Conservation (phyloP, 805 yeast species). For the Wickerhamiella lipophila region DNA sequence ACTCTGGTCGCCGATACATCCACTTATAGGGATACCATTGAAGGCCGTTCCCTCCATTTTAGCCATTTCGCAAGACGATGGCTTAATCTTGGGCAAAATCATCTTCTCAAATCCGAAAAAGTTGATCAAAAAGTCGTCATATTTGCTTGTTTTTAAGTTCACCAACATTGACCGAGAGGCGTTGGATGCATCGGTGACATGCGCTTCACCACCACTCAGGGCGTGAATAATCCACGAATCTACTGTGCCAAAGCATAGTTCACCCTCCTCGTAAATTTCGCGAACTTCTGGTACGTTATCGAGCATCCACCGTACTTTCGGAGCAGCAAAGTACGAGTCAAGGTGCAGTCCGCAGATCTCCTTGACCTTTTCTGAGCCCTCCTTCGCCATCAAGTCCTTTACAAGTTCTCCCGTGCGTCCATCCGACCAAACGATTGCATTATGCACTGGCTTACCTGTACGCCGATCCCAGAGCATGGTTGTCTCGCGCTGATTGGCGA, state of each 20-base stretch:
- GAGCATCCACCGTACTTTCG: constrained; percentile 78
- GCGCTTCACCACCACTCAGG: constrained; percentile 50
- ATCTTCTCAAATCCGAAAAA: constrained; percentile 70
- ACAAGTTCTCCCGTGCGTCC: constrained; percentile 71
- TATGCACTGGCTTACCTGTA: constrained; percentile 71
- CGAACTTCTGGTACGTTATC: constrained; percentile 60
- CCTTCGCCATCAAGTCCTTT: constrained; percentile 44
- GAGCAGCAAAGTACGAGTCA: constrained; percentile 83
- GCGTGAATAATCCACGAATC: constrained; percentile 90
- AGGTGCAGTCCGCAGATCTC: constrained; percentile 73
- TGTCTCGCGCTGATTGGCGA: constrained; percentile 94
- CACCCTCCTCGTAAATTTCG: constrained; percentile 59
- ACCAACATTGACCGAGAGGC: constrained; percentile 86
- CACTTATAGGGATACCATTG: constrained; percentile 61
- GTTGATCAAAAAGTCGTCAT: constrained; percentile 60
- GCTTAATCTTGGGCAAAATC: constrained; percentile 65
- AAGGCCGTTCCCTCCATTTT: constrained; percentile 5
- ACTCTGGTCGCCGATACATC: constrained; percentile 89
- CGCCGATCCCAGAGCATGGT: constrained; percentile 69
- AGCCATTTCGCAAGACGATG: constrained; percentile 53
- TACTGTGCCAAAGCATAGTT: constrained; percentile 83
- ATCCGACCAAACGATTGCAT: constrained; percentile 95
- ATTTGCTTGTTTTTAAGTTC: constrained; percentile 62
- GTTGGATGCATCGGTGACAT: constrained; percentile 77
- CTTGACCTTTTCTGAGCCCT: constrained; percentile 44